Evolutionary conservation across 148 eudicot species (phyloP), one percentile per base, ranked within the genome.

Genomic region (Nyssa sinensis): DNA sequence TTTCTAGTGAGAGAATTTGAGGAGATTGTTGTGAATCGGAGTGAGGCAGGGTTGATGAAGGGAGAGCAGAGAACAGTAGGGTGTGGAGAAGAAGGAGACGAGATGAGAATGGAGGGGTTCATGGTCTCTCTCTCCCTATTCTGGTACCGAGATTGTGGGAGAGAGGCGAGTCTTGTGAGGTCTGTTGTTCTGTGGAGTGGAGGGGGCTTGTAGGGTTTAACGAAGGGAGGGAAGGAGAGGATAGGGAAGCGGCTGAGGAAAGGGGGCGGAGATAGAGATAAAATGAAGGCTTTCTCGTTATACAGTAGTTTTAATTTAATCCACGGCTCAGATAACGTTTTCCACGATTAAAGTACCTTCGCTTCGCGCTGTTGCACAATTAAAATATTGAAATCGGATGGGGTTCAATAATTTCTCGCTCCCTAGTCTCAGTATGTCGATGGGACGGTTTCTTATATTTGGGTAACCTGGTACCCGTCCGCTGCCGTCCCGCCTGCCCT

Each of bases 41-140:
- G 76, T 25, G 66, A 39, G 47, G 55, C 31, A 19, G 83, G 83
- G 67, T 68, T 60, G 23, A 67, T 66, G 75, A 81, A 81, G 55
- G 77, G 66, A 35, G 81, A 63, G 77, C 77, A 57, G 9, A 82
- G 74, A 51, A 75, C 23, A 24, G 82, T 75, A 72, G 87, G 74
- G 24, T 68, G 65, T 51, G 90, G 41, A 5, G 82, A 74, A 62
- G 84, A 71, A 49, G 79, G 69, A 14, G 72, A 31, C 34, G 87
- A 60, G 64, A 34, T 60, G 59, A 79, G 39, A 37, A 75, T 66
- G 44, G 84, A 78, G 14, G 76, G 58, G 64, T 80, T 80, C 83
- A 80, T 83, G 49, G n/a, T 62, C 47, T 6, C 47, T 63, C 35
- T 25, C 27, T 44, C 64, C 17, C 77, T 75, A 72, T 64, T 37